Evolutionary conservation across 2,329 filamentous ascomycete genomes (phyloP).

Genomic region (Fonsecaea monophora): DNA sequence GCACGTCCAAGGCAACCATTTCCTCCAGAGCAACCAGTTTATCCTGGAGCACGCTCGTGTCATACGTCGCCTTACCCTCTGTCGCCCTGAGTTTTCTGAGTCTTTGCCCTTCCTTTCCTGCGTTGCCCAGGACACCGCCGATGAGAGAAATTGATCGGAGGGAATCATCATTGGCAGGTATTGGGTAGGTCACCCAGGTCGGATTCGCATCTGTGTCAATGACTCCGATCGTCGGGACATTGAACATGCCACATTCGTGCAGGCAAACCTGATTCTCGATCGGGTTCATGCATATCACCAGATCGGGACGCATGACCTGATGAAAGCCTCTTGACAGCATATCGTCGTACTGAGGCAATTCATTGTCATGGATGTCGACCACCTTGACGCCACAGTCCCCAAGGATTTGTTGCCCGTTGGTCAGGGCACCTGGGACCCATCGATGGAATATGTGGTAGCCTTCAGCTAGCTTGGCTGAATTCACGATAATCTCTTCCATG

Average conservation of each 20-base stretch:
- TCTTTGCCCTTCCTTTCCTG: slow-evolving; percentile 77
- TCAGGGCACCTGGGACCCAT: slow-evolving; percentile 91
- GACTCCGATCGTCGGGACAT: slow-evolving; percentile 91
- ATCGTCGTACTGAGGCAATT: slow-evolving; percentile 66
- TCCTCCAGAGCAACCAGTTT: slow-evolving; percentile 34
- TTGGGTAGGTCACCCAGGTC: slow-evolving; percentile 93
- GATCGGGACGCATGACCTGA: slow-evolving; percentile 77
- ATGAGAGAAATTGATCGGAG: slow-evolving; percentile 81
- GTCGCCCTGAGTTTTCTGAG: slow-evolving; percentile 68
- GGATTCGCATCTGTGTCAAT: slow-evolving; percentile 94
- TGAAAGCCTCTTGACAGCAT: slow-evolving; percentile 65
- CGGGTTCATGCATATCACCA: slow-evolving; percentile 92
- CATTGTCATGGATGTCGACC: slow-evolving; percentile 75
- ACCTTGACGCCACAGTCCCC: slow-evolving; percentile 72
- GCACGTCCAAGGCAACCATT: slow-evolving; percentile 33
- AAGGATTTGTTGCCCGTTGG: slow-evolving; percentile 91
- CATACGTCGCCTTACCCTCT: slow-evolving; percentile 68
- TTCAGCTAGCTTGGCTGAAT: slow-evolving; percentile 76
- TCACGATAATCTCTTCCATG: slow-evolving; percentile 80
- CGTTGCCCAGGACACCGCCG: slow-evolving; percentile 81
- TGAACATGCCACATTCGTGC: slow-evolving; percentile 86
- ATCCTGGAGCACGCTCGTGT: slow-evolving; percentile 40
- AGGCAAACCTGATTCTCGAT: slow-evolving; percentile 88
- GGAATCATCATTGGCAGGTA: slow-evolving; percentile 97
- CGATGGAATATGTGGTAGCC: slow-evolving; percentile 90